A percentile compares a stretch with the other conserved stretches of the same genome.
These are phyloP conservation scores for Xylaria sp. DNA, from an alignment of 2,329 filamentous ascomycete genomes.

Conservation along the genomic window DNA sequence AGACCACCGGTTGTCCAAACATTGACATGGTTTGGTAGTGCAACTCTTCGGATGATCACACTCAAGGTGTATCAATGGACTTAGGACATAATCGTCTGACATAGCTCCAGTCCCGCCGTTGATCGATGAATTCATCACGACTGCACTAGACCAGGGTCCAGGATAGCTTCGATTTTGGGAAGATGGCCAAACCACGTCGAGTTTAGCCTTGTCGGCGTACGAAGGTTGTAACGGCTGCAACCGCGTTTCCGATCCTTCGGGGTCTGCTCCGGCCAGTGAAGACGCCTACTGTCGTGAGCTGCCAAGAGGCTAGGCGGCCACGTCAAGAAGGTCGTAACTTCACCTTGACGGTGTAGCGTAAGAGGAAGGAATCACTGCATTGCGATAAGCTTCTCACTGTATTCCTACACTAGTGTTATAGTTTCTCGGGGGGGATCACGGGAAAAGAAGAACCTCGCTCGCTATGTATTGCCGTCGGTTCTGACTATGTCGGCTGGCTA, in stretches of 20 bases:
- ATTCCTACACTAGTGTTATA: too few relatives aligned
- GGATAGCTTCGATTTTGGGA: neutral
- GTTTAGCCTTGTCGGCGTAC: neutral
- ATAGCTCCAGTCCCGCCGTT: neutral
- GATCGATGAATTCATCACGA: neutral
- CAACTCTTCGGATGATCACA: neutral
- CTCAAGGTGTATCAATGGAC: too few relatives aligned
- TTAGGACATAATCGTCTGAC: too few relatives aligned
- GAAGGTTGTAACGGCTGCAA: neutral
- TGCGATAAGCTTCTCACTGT: neutral
- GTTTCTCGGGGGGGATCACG: too few relatives aligned
- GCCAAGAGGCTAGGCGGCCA: neutral
- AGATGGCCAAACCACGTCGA: neutral
- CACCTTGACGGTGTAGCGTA: neutral
- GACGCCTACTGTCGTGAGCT: neutral
- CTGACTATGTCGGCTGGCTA: too few relatives aligned
- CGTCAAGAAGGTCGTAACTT: neutral
- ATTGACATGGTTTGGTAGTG: neutral
- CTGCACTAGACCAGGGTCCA: neutral
- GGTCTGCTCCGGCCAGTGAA: neutral
- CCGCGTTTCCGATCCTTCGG: neutral
- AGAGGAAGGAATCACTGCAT: neutral
- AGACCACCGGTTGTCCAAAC: neutral
- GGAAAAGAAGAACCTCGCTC: too few relatives aligned
- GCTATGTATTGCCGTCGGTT: too few relatives aligned